Evolutionary conservation across 306 rosid genomes (phyloP), one percentile per base, ranked within the genome.

Genomic region (Urtica urens): DNA sequence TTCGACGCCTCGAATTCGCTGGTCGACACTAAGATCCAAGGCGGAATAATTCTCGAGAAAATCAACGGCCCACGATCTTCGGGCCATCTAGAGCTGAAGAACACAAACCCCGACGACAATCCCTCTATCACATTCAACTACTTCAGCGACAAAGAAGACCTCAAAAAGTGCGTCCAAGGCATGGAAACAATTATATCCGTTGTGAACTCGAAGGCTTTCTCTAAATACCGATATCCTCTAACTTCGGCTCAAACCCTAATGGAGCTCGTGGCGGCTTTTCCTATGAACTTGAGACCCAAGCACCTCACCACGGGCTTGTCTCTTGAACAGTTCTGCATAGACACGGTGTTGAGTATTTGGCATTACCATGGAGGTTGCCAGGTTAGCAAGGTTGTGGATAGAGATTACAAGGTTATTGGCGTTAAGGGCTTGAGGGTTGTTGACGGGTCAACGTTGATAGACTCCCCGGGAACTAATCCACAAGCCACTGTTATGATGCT

Each of bases 341-440:
- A 86, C 66, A 86, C 87, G 10, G 83, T 81, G 20, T 46, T 81
- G 67, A 73, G 80, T 46, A 81, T 85, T 43, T 81, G 82, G 82
- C 93, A 85, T 67, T 81, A 73, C 61, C 95, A 85, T 73, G 93
- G 95, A 31, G 95, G 93, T 3, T 81, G 93, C 24, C 88, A 64
- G 67, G 18, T 52, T 55, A 81, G 75, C 24, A 73, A 55, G 46
- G 95, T 86, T 38, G 77, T 86, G 49, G 83, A 81, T 55, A 57
- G 31, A 53, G 58, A 74, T 27, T 73, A 78, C 41, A 78, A 71
- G 49, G 88, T 78, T 39, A 26, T 62, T 28, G 88, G 95, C 29
- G 80, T 81, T 17, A 81, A 71, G 51, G 62, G 70, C 38, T 49
- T 78, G 2, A 76, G 95, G 57, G 83, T 86, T 9, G 57, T 86